These are phyloP conservation scores for Cornus controversa DNA, from an alignment of 148 eudicot species.

Conservation along the genomic window DNA sequence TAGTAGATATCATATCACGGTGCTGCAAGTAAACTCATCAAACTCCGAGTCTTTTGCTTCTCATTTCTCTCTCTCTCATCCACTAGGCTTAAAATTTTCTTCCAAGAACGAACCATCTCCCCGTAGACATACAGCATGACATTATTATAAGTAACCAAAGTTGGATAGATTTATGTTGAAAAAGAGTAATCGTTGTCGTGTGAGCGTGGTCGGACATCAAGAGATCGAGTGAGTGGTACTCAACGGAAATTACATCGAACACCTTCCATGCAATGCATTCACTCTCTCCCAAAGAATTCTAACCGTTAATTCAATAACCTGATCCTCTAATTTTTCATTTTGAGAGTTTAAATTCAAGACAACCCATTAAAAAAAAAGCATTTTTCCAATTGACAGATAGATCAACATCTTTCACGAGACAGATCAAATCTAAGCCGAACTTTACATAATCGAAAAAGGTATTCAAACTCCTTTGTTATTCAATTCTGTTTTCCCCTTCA, in stretches of 20 bases:
- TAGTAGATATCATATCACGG: no score
- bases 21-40: no score
- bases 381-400: slow-evolving; percentile 61
- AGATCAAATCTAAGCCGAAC: slow-evolving; percentile 54
- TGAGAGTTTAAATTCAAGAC: slow-evolving; percentile 33
- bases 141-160: slow-evolving; percentile 17
- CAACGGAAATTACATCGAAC: slow-evolving; percentile 67
- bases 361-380: slow-evolving; percentile 64
- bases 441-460: slow-evolving; percentile 46
- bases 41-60: no score
- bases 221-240: slow-evolving; percentile 60
- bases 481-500: no score
- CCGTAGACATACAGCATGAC: slow-evolving; percentile 45
- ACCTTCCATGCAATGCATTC: slow-evolving; percentile 65
- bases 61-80: no score
- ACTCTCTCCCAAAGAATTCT: slow-evolving; percentile 78
- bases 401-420: slow-evolving; percentile 73
- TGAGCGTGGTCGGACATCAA: slow-evolving; percentile 71
- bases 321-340: slow-evolving; percentile 43
- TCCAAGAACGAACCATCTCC: no score
- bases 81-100: no score
- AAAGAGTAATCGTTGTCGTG: slow-evolving; percentile 17
- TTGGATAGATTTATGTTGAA: no score
- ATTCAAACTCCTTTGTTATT: no score
- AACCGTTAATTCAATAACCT: slow-evolving; percentile 64